Conservation (phyloP, 78 protist species). For the slime mould (Dictyostelium discoideum) region DNA sequence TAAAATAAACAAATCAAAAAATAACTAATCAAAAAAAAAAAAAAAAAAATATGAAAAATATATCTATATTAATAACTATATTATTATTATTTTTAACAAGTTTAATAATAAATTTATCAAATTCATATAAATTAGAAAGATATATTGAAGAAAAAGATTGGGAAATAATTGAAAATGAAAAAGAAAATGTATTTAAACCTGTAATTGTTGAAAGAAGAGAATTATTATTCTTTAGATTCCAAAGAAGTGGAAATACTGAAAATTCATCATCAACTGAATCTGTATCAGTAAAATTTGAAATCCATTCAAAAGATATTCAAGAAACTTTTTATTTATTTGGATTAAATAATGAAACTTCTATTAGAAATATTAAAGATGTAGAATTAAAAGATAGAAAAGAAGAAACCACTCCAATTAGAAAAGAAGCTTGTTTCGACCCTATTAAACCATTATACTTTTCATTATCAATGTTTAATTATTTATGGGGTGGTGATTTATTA, state of each 20-base stretch:
- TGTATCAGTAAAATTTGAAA: background rate
- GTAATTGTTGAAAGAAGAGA: background rate
- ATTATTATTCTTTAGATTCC: background rate
- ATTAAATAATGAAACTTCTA: background rate
- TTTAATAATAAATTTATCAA: background rate
- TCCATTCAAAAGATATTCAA: background rate
- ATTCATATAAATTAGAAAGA: background rate
- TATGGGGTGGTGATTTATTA: slow-evolving; percentile 8
- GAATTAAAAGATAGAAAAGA: background rate
- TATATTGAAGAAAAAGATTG: background rate
- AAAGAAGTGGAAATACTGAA: background rate
- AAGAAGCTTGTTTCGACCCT: background rate
- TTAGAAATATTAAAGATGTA: background rate
- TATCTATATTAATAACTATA: background rate
- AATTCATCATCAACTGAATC: background rate
- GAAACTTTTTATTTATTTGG: background rate
- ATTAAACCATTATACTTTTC: background rate
- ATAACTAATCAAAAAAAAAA: background rate
- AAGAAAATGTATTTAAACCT: background rate
- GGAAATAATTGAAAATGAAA: background rate
- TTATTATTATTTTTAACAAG: background rate
- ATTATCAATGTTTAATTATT: slow-evolving; percentile 3
- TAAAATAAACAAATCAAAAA: background rate
- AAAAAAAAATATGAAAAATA: background rate
- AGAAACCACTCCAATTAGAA: background rate